These are phyloP conservation scores for Leccinellum rugosiceps DNA, from an alignment of 768 basidiomycete genomes.

Conservation along the genomic window DNA sequence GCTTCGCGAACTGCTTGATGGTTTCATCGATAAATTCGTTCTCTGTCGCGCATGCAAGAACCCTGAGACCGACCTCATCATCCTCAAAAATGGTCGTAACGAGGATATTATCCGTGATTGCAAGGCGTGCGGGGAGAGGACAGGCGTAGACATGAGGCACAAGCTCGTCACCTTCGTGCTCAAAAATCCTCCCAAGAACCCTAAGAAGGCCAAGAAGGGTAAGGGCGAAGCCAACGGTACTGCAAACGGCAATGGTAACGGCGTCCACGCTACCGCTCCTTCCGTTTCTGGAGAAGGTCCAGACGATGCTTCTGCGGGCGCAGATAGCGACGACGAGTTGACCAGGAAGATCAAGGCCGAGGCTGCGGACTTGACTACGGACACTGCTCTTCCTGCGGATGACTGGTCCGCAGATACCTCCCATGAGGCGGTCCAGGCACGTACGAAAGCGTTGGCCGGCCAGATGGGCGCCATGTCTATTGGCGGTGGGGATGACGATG, in stretches of 20 bases:
- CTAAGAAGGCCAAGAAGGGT: conserved; percentile 60
- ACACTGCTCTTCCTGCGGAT: conserved; percentile 60
- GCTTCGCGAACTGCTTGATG: conserved; percentile 92
- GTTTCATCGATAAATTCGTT: conserved; percentile 98
- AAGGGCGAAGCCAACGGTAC: conserved; percentile 56
- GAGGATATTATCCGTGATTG: conserved; percentile 95
- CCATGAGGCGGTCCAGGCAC: conserved; percentile 81
- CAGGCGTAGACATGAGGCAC: conserved; percentile 92
- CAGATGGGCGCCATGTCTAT: conserved; percentile 51
- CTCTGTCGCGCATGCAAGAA: conserved; percentile 98
- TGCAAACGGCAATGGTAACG: conserved; percentile 46
- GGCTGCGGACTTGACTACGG: conserved; percentile 68
- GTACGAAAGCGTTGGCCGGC: conserved; percentile 67
- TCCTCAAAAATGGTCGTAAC: conserved; percentile 74
- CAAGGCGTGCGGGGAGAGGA: conserved; percentile 96
- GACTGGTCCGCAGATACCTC: conserved; percentile 95
- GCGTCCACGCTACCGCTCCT: conserved; percentile 37
- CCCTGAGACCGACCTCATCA: conserved; percentile 93
- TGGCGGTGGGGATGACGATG: conserved; percentile 71
- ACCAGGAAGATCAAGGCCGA: conserved; percentile 91
- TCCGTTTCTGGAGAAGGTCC: conserved; percentile 40
- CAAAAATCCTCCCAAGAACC: conserved; percentile 93
- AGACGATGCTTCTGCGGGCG: conserved; percentile 44
- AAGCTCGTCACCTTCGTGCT: conserved; percentile 95
- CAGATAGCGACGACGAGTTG: conserved; percentile 83